Base-by-base conservation (phyloP, 148 eudicot species). In the Rheum nobile region DNA sequence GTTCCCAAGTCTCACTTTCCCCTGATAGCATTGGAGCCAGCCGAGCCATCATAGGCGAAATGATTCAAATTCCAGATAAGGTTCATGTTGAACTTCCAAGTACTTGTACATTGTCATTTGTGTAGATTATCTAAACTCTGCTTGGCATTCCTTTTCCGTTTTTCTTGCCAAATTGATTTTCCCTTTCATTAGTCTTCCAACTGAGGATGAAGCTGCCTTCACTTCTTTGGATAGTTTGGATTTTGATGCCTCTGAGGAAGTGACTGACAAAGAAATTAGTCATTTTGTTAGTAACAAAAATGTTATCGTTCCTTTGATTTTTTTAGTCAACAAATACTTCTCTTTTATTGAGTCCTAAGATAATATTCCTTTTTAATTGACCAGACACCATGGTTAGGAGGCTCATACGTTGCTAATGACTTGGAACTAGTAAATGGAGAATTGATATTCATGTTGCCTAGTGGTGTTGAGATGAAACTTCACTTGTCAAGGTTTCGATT, bases 311-410 rank as follows among this genome's bases (percentile, higher is more conserved):
- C 50, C 17, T 46, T 31, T 10, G 1, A 47, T 34, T 17, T 71
- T 1, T 21, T 12, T 78, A 38, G 6, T 44, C 68, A 29, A 11
- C 65, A 9, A 39, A 32, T 65, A 71, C 32, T 42, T 70, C 43
- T 37, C 28, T 28, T 74, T 71, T 37, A 52, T 65, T 50, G 43
- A 6, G 46, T 59, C 24, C 6, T 77, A 39, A 21, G 29, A 41
- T 39, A 42, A 38, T 71, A 6, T 26, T 48, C 29, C 70, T 74
- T 54, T 65, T 77, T 19, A n/a, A 68, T 22, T 72, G 47, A 55
- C 59, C 80, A 96, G 99, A 97, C 96, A 71, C 84, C 85, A 72
- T 86, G 86, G 87, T 82, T 92, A 82, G 96, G 91, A 74, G 99
- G 97, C 46, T 82, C 93, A 38, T 87, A 87, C 74, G 80, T 82